A percentile compares a stretch with the other conserved stretches of the same genome.
phyloP scores from a whole-genome alignment of 176 grass and related monocot species.

The Puya raimondii region DNA sequence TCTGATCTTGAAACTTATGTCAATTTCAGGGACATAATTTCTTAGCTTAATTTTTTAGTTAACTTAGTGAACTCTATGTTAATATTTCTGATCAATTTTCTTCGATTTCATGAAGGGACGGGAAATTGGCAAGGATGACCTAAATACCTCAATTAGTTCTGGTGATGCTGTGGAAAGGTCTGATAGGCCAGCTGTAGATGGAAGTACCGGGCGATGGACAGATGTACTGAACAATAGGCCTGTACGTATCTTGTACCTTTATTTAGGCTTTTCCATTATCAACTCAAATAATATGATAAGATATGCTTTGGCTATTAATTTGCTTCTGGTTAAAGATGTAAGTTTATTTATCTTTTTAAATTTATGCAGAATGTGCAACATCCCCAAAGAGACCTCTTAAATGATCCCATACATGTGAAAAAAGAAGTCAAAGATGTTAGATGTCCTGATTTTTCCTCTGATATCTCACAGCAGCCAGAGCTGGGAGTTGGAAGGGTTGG shows the following conservation, averaged over 20 bases:
- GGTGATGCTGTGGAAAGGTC: slow-evolving; percentile 31
- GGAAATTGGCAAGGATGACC: slow-evolving; percentile 32
- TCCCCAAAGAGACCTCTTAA: slow-evolving; percentile 32
- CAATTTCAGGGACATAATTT: neutral
- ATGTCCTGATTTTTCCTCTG: slow-evolving; percentile 35
- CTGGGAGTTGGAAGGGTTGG: slow-evolving; percentile 32
- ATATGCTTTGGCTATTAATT: neutral
- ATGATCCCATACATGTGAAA: slow-evolving; percentile 43
- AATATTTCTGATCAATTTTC: slow-evolving; percentile 2
- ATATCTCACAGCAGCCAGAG: slow-evolving; percentile 29
- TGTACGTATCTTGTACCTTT: slow-evolving; percentile 32
- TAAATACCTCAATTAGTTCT: slow-evolving; percentile 25
- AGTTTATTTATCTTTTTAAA: slow-evolving; percentile 1
- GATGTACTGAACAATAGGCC: slow-evolving; percentile 33
- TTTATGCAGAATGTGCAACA: slow-evolving; percentile 32
- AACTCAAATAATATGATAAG: neutral
- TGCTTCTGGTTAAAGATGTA: neutral
- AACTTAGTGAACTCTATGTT: too few species aligned
- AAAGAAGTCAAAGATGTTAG: slow-evolving; percentile 31
- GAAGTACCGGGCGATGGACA: slow-evolving; percentile 28
- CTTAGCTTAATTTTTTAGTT: too few species aligned
- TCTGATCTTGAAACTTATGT: neutral
- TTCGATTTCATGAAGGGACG: slow-evolving; percentile 36
- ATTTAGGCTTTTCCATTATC: slow-evolving; percentile 6
- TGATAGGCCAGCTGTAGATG: slow-evolving; percentile 29